These are phyloP conservation scores for Phytophthora citricola DNA, from an alignment of 352 stramenopile genomes.

Conservation along the genomic window DNA sequence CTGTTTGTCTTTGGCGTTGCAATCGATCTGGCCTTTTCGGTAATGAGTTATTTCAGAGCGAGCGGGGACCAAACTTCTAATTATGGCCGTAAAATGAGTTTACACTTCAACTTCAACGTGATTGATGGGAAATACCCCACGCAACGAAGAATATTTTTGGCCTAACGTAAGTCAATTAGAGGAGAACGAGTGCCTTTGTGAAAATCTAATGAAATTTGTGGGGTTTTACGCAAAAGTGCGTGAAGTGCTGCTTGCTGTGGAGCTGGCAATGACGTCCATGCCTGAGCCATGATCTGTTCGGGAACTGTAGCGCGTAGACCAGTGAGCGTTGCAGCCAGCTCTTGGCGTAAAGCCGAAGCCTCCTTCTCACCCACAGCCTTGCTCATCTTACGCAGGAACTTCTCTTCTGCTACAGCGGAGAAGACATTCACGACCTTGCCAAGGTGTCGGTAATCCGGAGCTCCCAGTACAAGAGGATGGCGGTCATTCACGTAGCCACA, in stretches of 20 bases:
- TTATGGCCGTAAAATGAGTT: too few species aligned
- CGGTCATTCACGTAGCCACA: slow-evolving; percentile 65
- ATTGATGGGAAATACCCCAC: too few species aligned
- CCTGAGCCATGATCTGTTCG: slow-evolving; percentile 58
- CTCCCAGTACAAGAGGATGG: slow-evolving; percentile 68
- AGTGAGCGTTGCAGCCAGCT: slow-evolving; percentile 56
- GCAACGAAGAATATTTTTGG: too few species aligned
- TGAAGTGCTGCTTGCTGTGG: slow-evolving; percentile 71
- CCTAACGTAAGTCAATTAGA: too few species aligned
- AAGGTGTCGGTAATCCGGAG: slow-evolving; percentile 53
- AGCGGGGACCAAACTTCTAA: too few species aligned
- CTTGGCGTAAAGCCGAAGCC: slow-evolving; percentile 43
- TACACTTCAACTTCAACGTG: too few species aligned
- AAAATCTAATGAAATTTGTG: slow-evolving; percentile 6
- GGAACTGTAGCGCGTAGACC: slow-evolving; percentile 60
- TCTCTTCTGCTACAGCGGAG: slow-evolving; percentile 51
- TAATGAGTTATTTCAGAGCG: too few species aligned
- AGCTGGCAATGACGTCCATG: slow-evolving; percentile 57
- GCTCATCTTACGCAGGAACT: slow-evolving; percentile 46
- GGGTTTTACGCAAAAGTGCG: slow-evolving; percentile 52
- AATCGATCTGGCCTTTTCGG: too few species aligned
- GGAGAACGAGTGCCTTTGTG: too few species aligned
- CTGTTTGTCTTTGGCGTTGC: too few species aligned
- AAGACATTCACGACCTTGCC: slow-evolving; percentile 67
- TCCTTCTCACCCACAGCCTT: slow-evolving; percentile 55